Evolutionary conservation across 352 stramenopile genomes (phyloP).

Genomic region (Halophytophthora polymorphica): DNA sequence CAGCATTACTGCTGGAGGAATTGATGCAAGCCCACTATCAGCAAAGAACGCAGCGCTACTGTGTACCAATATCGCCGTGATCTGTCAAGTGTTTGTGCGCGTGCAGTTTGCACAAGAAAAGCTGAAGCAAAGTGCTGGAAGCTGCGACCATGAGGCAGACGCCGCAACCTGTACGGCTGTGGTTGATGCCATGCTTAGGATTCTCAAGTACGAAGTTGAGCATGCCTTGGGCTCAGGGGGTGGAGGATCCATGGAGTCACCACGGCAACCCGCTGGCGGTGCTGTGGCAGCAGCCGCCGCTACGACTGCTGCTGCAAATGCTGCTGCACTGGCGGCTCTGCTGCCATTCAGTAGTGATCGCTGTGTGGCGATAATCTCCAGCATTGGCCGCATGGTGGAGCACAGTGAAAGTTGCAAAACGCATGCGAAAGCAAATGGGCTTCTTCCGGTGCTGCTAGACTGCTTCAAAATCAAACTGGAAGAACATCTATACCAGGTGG

Average conservation of each 20-base stretch:
- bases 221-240: conserved; percentile 15
- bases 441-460: conserved; percentile 40
- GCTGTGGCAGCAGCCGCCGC: conserved; percentile 19
- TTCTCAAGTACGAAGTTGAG: conserved; percentile 40
- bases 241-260: conserved; percentile 7
- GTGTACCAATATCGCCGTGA: conserved; percentile 23
- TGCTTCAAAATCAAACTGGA: conserved; percentile 34
- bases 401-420: conserved; percentile 35
- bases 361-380: conserved; percentile 33
- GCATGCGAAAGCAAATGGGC: conserved; percentile 27
- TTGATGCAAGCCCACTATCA: conserved; percentile 26
- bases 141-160: neutral
- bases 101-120: conserved; percentile 34
- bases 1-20: conserved; percentile 13
- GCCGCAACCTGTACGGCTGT: conserved; percentile 13
- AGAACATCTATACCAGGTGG: conserved; percentile 40
- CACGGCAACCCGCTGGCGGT: conserved; percentile 6
- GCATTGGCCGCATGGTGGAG: conserved; percentile 51
- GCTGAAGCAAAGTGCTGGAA: neutral
- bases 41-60: conserved; percentile 27
- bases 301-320: conserved; percentile 19
- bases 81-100: conserved; percentile 36
- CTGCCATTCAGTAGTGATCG: conserved; percentile 32
- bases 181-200: conserved; percentile 32
- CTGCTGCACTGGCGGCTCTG: conserved; percentile 15